Evolutionary conservation across 2,329 filamentous ascomycete genomes (phyloP).

Genomic region (Colletotrichum sp.): DNA sequence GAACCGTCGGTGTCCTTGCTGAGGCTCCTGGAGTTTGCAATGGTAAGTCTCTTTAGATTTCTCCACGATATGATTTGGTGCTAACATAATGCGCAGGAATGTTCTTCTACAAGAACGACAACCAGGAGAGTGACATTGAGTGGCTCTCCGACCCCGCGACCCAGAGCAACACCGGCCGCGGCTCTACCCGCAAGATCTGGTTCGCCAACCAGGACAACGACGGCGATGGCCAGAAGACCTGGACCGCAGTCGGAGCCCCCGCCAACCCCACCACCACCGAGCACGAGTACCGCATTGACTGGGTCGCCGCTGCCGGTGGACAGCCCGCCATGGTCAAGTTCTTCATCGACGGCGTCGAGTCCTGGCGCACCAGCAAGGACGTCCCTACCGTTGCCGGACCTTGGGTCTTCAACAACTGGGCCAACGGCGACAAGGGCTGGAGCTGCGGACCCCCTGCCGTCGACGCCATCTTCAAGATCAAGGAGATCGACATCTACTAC

Average conservation of each 20-base stretch:
- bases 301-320: slow-evolving; percentile 17
- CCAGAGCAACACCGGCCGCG: slow-evolving; percentile 26
- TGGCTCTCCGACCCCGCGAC: slow-evolving; percentile 33
- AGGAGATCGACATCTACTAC: slow-evolving; percentile 30
- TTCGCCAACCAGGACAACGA: slow-evolving; percentile 32
- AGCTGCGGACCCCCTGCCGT: slow-evolving; percentile 29
- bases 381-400: slow-evolving; percentile 27
- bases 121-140: slow-evolving; percentile 35
- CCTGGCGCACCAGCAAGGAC: slow-evolving; percentile 27
- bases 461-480: slow-evolving; percentile 24
- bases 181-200: slow-evolving; percentile 26
- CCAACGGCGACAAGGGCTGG: slow-evolving; percentile 33
- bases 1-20: slow-evolving; percentile 30
- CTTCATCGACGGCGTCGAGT: slow-evolving; percentile 29
- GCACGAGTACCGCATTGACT: slow-evolving; percentile 37
- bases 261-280: slow-evolving; percentile 27
- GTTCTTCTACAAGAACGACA: slow-evolving; percentile 32
- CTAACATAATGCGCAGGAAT: slow-evolving; percentile 25
- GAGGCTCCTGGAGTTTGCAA: slow-evolving; percentile 34
- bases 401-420: slow-evolving; percentile 38
- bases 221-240: slow-evolving; percentile 18
- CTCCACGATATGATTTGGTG: too few species aligned
- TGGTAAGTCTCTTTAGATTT: slow-evolving; percentile 17
- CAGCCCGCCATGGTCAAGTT: slow-evolving; percentile 25
- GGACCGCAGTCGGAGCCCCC: slow-evolving; percentile 18